Base-by-base conservation (phyloP, 805 yeast genomes). In the Scheffersomyces amazonensis region DNA sequence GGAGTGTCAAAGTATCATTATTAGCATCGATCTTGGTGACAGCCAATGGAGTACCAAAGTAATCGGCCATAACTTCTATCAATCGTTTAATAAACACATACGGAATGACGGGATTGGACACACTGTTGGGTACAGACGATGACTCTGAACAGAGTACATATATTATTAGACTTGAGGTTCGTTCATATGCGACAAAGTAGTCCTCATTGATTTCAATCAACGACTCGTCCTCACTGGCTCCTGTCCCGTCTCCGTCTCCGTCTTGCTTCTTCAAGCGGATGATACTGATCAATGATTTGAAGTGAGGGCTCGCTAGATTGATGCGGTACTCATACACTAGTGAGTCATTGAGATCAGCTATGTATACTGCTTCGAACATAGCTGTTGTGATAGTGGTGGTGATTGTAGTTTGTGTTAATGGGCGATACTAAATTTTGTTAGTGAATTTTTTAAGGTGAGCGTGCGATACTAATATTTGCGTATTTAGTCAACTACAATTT, bases 1-100 rank as follows among this genome's bases (percentile, higher is more conserved):
- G 60, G 49, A 88, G 66, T 22, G 84, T 73, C 32, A 89, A 60
- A 1, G 85, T 78, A 52, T 88, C 95, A 46, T 73, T 74, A 52
- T 88, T 83, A 32, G 83, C 75, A 37, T 76, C 81, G 9, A 93
- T 62, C 47, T 81, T 83, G 18, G 74, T 53, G 1, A 77, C 58
- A 2, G 78, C 71, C 21, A 89, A 53, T 2, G 81, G 81, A 2
- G 58, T 41, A 16, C 74, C 74, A 30, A 87, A 82, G 56, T 80
- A 86, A 39, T 76, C 80, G 34, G 69, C 64, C 46, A 86, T 64
- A 0, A 72, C 72, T 15, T 59, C 71, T 11, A 80, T 65, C 16
- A 86, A 56, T 20, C 72, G 58, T 19, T 66, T 62, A 16, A 81
- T 56, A 40, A 85, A 75, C 17, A 72, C 72, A 42, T 71, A 69